A percentile compares a stretch with the other conserved stretches of the same genome.
phyloP scores from a whole-genome alignment of 441 rosid species.

The Arabidopsis lyrata region DNA sequence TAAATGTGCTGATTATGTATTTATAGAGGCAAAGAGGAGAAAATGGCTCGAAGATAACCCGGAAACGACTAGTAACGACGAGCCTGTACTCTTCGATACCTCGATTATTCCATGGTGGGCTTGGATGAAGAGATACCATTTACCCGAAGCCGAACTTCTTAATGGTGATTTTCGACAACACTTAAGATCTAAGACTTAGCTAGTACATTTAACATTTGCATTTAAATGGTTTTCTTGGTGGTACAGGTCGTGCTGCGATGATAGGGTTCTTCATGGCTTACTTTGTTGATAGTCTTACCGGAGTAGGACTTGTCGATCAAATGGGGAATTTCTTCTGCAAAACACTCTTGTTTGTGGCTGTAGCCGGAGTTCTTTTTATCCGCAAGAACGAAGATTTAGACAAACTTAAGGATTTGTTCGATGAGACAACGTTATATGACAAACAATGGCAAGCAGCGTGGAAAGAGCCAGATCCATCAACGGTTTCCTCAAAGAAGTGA shows the following conservation, averaged over 20 bases:
- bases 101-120: slow-evolving; percentile 98
- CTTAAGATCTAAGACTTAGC: neutral
- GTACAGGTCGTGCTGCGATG: slow-evolving; percentile 95
- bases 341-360: slow-evolving; percentile 85
- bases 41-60: slow-evolving; percentile 88
- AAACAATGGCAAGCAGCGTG: slow-evolving; percentile 98
- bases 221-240: slow-evolving; percentile 5
- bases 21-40: slow-evolving; percentile 81
- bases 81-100: slow-evolving; percentile 84
- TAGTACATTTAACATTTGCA: neutral
- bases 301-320: slow-evolving; percentile 95
- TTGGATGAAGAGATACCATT: slow-evolving; percentile 92
- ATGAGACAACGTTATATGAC: slow-evolving; percentile 89
- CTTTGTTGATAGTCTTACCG: slow-evolving; percentile 91
- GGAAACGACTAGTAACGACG: slow-evolving; percentile 76
- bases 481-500: slow-evolving; percentile 45
- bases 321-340: slow-evolving; percentile 97
- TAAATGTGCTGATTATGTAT: slow-evolving; percentile 11
- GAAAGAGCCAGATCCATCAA: slow-evolving; percentile 60
- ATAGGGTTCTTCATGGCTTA: slow-evolving; percentile 99
- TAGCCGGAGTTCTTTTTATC: slow-evolving; percentile 71
- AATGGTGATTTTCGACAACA: slow-evolving; percentile 59
- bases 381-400: slow-evolving; percentile 91
- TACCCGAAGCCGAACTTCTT: slow-evolving; percentile 91
- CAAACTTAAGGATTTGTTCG: slow-evolving; percentile 68